These are phyloP conservation scores for Cryptococcus amylolentus DNA, from an alignment of 1,284 basidiomycete genomes.

Conservation along the genomic window DNA sequence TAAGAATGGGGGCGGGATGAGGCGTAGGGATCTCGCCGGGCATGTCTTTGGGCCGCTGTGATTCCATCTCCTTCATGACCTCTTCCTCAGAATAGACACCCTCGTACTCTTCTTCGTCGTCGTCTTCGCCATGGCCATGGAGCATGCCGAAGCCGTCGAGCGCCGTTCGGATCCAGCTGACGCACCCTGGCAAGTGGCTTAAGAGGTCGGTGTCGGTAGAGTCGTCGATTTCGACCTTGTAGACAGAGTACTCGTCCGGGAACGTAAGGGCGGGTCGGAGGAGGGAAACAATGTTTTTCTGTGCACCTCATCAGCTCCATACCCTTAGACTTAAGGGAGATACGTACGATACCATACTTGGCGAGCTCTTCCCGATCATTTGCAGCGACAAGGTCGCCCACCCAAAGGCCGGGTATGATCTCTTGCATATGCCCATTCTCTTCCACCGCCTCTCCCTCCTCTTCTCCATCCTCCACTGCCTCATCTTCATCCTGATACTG, in stretches of 20 bases:
- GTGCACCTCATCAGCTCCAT: background rate
- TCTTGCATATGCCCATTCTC: conserved; percentile 43
- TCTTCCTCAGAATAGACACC: too few species aligned
- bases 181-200: conserved; percentile 67
- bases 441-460: conserved; percentile 9
- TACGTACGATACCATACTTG: conserved; percentile 42
- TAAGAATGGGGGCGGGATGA: conserved; percentile 55
- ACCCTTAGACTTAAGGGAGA: background rate
- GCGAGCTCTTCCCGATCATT: conserved; percentile 41
- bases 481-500: conserved; percentile 17
- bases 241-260: conserved; percentile 30
- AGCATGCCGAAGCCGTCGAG: conserved; percentile 36
- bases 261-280: conserved; percentile 40
- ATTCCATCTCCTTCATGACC: too few species aligned
- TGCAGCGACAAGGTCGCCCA: conserved; percentile 48
- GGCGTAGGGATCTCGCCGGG: too few species aligned
- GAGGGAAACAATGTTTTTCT: conserved; percentile 46
- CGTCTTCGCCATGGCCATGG: too few species aligned
- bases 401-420: conserved; percentile 46
- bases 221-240: conserved; percentile 49
- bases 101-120: too few species aligned
- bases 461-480: conserved; percentile 15
- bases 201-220: conserved; percentile 60
- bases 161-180: conserved; percentile 73
- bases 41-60: conserved; percentile 52